A percentile compares a stretch with the other conserved stretches of the same genome.
phyloP scores from a whole-genome alignment of 1,139 yeast genomes.

The Scheffersomyces illinoinensis region DNA sequence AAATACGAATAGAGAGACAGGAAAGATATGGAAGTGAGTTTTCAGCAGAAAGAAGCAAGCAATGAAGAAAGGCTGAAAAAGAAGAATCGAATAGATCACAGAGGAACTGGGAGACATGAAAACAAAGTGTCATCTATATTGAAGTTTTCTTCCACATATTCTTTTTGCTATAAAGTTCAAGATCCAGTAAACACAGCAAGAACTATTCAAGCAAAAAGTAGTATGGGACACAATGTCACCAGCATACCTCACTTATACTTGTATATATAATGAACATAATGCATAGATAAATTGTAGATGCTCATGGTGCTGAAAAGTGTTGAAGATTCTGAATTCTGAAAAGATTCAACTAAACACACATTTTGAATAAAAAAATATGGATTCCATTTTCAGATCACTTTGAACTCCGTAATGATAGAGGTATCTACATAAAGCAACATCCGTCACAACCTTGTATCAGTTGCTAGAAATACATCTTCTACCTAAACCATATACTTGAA shows the following conservation, averaged over 20 bases:
- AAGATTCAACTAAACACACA: not conserved
- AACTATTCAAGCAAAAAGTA: not conserved
- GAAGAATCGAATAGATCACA: not conserved
- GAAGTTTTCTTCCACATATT: not conserved
- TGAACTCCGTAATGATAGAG: too few relatives aligned
- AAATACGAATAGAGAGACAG: not conserved
- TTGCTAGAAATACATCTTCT: not conserved
- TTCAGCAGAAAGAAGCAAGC: too few relatives aligned
- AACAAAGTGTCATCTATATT: not conserved
- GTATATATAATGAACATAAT: not conserved
- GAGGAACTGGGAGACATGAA: not conserved
- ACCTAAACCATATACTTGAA: too few relatives aligned
- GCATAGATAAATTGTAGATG: not conserved
- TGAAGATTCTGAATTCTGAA: not conserved
- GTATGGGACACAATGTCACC: not conserved
- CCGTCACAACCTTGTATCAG: not conserved
- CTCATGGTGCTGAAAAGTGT: not conserved
- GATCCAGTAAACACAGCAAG: too few relatives aligned
- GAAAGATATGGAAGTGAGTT: not conserved
- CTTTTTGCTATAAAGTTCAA: not conserved
- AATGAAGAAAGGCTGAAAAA: not conserved
- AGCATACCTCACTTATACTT: not conserved
- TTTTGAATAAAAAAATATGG: not conserved
- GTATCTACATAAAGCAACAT: not conserved
- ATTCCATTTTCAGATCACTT: too few relatives aligned